phyloP scores from a whole-genome alignment of 2,329 filamentous ascomycete species.

The Fusarium sp. region DNA sequence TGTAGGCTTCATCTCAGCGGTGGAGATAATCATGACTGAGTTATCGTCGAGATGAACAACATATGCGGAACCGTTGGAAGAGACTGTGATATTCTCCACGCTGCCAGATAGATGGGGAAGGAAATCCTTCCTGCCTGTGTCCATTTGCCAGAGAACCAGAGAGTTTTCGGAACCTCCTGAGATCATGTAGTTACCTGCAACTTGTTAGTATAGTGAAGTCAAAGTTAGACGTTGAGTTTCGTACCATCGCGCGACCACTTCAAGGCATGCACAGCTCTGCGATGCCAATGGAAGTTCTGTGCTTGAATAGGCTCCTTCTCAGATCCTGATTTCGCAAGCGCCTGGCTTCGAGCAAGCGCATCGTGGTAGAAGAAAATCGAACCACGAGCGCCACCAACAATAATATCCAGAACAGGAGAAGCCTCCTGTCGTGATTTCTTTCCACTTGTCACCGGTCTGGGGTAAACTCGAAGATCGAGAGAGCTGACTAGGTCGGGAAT shows the following conservation, averaged over 20 bases:
- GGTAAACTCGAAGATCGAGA: slow-evolving; percentile 69
- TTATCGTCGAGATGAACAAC: slow-evolving; percentile 91
- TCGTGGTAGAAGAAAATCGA: slow-evolving; percentile 86
- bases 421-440: slow-evolving; percentile 47
- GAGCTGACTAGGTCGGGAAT: slow-evolving; percentile 74
- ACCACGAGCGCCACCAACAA: slow-evolving; percentile 81
- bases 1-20: slow-evolving; percentile 86
- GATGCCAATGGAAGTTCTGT: slow-evolving; percentile 90
- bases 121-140: slow-evolving; percentile 84
- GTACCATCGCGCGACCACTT: slow-evolving; percentile 94
- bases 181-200: slow-evolving; percentile 86
- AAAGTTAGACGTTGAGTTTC: slow-evolving; percentile 9
- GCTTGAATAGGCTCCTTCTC: slow-evolving; percentile 65
- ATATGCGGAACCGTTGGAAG: slow-evolving; percentile 82
- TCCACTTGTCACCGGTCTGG: slow-evolving; percentile 31
- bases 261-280: slow-evolving; percentile 82
- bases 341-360: slow-evolving; percentile 70
- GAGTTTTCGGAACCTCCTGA: slow-evolving; percentile 93
- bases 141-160: slow-evolving; percentile 92
- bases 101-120: slow-evolving; percentile 90
- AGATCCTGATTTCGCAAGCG: slow-evolving; percentile 54
- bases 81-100: slow-evolving; percentile 87
- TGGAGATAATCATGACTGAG: slow-evolving; percentile 89
- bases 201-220: slow-evolving; percentile 47
- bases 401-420: slow-evolving; percentile 73